Evolutionary conservation across 441 rosid species (phyloP).

Genomic region (Euphorbia corollata): DNA sequence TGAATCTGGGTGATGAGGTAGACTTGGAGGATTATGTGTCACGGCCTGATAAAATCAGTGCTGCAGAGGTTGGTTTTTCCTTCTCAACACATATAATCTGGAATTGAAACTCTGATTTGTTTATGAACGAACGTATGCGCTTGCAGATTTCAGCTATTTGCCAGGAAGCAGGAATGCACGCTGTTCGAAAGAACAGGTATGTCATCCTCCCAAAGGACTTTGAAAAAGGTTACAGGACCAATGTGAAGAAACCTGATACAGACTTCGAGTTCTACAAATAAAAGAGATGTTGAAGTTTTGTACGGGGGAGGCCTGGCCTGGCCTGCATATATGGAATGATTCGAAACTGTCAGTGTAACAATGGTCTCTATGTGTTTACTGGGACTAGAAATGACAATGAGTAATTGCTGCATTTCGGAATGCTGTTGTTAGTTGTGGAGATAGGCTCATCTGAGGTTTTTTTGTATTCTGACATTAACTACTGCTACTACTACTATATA

Average conservation of each 20-base stretch:
- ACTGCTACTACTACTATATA: no score
- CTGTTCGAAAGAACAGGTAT: conserved; percentile 87
- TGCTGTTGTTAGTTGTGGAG: background rate
- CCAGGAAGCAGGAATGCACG: conserved; percentile 98
- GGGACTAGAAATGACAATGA: conserved; percentile 4
- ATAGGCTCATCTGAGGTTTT: background rate
- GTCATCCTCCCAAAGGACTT: conserved; percentile 90
- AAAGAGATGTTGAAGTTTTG: background rate
- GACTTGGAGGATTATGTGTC: conserved; percentile 99
- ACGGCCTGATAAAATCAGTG: conserved; percentile 95
- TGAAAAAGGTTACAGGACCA: conserved; percentile 83
- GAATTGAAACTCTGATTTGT: background rate
- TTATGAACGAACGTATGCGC: no score
- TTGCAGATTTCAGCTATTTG: conserved; percentile 87
- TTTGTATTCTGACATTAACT: background rate
- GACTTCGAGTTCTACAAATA: conserved; percentile 87
- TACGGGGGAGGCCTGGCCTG: no score
- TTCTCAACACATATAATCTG: background rate
- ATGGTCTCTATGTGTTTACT: background rate
- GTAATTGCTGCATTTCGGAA: background rate
- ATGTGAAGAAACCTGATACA: conserved; percentile 94
- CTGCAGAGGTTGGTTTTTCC: conserved; percentile 75
- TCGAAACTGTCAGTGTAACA: background rate
- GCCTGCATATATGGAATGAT: no score
- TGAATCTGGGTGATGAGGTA: conserved; percentile 94